Evolutionary conservation across 1,139 yeast species (phyloP).

Genomic region (Nakaseomyces uthaithaninus): DNA sequence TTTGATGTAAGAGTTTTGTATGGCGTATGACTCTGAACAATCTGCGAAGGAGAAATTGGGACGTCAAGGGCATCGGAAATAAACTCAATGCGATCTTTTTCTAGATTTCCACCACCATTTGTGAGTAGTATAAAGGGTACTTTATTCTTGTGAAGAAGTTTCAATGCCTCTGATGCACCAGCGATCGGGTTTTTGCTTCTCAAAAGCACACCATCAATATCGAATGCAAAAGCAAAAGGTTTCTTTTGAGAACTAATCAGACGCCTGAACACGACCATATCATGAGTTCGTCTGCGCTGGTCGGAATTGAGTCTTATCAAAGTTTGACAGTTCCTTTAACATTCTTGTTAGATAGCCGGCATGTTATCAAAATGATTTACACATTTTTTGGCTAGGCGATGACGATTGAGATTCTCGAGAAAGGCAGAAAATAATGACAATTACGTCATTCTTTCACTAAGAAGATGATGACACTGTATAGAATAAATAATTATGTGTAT

Average conservation of each 20-base stretch:
- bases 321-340: no score
- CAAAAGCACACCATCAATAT: constrained; percentile 86
- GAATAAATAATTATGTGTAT: no score
- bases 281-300: no score
- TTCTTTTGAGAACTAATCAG: constrained; percentile 14
- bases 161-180: constrained; percentile 58
- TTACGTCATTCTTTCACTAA: no score
- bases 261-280: constrained; percentile 13
- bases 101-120: constrained; percentile 87
- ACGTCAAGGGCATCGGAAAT: constrained; percentile 46
- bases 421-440: no score
- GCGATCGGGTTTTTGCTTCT: constrained; percentile 68
- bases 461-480: no score
- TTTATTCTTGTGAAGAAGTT: constrained; percentile 43
- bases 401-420: no score
- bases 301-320: no score
- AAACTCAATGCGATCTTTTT: constrained; percentile 49
- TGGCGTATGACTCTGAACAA: constrained; percentile 90
- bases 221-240: constrained; percentile 38
- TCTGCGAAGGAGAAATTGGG: constrained; percentile 51
- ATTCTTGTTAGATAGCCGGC: no score
- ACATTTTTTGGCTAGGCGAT: no score
- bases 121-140: constrained; percentile 81
- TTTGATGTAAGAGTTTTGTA: constrained; percentile 51
- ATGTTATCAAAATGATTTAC: no score